phyloP scores from a whole-genome alignment of 208 protist species.

The Angomonas desouzai region DNA sequence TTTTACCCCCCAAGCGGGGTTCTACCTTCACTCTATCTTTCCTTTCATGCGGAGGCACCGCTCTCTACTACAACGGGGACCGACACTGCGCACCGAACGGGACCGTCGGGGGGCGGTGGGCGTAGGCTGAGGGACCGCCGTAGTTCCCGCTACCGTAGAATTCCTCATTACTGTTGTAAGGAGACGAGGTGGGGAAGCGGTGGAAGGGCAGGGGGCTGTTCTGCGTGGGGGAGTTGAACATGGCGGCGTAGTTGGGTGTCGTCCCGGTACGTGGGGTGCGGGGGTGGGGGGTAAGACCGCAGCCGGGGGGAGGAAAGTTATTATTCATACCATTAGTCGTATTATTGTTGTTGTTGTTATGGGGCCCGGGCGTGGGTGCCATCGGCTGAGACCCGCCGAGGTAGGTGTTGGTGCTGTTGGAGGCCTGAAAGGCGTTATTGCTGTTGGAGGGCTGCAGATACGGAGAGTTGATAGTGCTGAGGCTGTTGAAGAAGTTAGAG shows the following conservation, averaged over 20 bases:
- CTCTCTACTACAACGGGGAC: background rate
- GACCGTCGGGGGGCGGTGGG: background rate
- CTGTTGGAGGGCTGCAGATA: background rate
- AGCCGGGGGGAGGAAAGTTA: background rate
- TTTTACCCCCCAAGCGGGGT: too few relatives aligned
- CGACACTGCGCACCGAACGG: background rate
- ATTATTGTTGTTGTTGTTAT: slow-evolving; percentile 7
- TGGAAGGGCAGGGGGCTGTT: background rate
- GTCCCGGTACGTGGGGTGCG: background rate
- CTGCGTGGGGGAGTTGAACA: background rate
- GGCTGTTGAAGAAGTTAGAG: slow-evolving; percentile 22
- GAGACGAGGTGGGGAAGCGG: background rate
- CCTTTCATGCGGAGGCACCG: background rate
- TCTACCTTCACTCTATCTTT: background rate
- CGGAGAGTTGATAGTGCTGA: slow-evolving; percentile 3
- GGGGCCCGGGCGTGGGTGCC: background rate
- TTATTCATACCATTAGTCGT: too few relatives aligned
- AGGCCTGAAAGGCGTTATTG: background rate
- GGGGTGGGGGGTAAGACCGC: background rate
- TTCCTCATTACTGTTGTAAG: slow-evolving; percentile 1
- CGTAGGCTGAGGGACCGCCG: background rate
- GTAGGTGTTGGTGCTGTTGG: background rate
- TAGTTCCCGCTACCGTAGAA: slow-evolving; percentile 8
- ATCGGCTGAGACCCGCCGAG: background rate
- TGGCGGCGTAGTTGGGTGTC: background rate